Evolutionary conservation across 345 rosid species (phyloP), one percentile per base, ranked within the genome.

Genomic region (Passiflora organensis): DNA sequence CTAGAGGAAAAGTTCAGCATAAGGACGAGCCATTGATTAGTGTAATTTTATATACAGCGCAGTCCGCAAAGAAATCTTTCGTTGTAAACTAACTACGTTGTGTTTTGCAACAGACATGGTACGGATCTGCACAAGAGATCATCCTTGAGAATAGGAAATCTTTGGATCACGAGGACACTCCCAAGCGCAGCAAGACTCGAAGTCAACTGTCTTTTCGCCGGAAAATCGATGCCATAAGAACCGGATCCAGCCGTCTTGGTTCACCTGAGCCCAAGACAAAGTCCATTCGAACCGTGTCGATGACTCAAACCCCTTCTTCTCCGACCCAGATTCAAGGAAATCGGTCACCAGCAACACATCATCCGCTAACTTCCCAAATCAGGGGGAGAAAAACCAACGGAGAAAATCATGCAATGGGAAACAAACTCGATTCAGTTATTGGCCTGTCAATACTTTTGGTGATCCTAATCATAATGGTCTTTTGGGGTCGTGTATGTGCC

Each of bases 401-500:
- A 39, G 47, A 23, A 15, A 34, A 32, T 0, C 21, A 13, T 45
- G 58, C 9, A 13, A 23, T 6, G 3, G 73, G 13, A 12, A 23
- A 57, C 18, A 64, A 50, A 21, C 42, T 60, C 5, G 86, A 72
- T 58, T 77, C 86, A 28, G 38, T 73, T 0, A 55, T 77, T 25
- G 97, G 95, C 19, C 60, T 83, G 62, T 80, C 82, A 10, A 58
- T 87, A 14, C 43, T 91, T 6, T 19, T 72, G 60, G 60, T 58
- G 18, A 53, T 69, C 4, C 13, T 69, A 4, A n/a, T 69, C 14
- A 48, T 69, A 20, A 28, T 63, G 55, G 22, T 69, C 11, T 4
- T 63, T 9, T 63, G 53, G 51, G 73, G 73, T 39, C 48, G 68
- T 8, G 2, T 69, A 6, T 69, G 69, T 16, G 73, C 73, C 6